phyloP scores from a whole-genome alignment of 2,329 filamentous ascomycete species.

The Colletotrichum coccodes region DNA sequence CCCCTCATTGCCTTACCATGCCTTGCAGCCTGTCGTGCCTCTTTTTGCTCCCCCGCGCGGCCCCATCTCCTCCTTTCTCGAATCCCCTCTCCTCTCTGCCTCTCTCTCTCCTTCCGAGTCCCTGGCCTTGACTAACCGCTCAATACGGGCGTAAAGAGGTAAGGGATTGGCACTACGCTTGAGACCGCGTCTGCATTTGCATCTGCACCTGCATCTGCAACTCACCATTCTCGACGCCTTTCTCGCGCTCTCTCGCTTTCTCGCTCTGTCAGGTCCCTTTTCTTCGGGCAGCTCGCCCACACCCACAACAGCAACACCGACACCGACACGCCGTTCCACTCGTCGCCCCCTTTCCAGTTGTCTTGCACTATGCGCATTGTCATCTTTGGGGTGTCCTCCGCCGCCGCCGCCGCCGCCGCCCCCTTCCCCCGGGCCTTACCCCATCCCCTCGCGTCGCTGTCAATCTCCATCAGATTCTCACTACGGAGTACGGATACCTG shows the following conservation, averaged over 20 bases:
- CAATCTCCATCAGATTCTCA: background rate
- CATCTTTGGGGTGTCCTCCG: conserved; percentile 6
- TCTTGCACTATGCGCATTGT: background rate
- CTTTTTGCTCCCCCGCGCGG: background rate
- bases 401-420: background rate
- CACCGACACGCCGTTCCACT: conserved; percentile 14
- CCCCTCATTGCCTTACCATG: conserved; percentile 22
- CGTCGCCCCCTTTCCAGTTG: background rate
- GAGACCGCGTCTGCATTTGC: conserved; percentile 1
- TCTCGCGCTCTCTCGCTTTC: background rate
- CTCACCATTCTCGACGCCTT: background rate
- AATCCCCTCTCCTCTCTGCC: background rate
- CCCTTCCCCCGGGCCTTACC: background rate
- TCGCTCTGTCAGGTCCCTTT: background rate
- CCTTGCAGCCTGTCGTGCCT: background rate
- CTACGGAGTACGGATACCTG: background rate
- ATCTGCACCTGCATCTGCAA: conserved; percentile 3
- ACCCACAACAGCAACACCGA: background rate
- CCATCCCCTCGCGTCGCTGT: background rate
- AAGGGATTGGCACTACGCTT: conserved; percentile 26
- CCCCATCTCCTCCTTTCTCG: background rate
- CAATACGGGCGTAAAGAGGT: conserved; percentile 29
- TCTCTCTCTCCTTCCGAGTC: background rate
- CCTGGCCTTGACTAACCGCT: conserved; percentile 8
- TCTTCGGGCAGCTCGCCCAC: background rate